These are phyloP conservation scores for Ganoderma sp. DNA, from an alignment of 1,284 basidiomycete species.

Conservation along the genomic window DNA sequence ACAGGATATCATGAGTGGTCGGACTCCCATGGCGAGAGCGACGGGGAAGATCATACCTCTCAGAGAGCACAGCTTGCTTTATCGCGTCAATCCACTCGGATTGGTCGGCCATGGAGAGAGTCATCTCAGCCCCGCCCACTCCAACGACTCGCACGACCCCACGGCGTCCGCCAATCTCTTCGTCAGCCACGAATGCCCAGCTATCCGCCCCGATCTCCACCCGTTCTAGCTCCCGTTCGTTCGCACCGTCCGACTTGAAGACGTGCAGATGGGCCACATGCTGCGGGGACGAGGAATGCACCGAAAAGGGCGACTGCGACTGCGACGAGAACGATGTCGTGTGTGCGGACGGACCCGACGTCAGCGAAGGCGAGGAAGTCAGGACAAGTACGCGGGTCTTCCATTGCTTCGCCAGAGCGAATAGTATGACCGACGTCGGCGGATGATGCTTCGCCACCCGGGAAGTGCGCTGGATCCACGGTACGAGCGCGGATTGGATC, in stretches of 20 bases:
- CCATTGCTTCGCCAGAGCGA: constrained; percentile 75
- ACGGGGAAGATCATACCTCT: constrained; percentile 54
- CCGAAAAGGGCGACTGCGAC: constrained; percentile 26
- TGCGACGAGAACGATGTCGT: constrained; percentile 32
- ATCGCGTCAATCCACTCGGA: constrained; percentile 68
- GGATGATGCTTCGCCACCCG: constrained; percentile 70
- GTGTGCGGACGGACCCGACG: constrained; percentile 42
- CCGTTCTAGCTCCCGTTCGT: constrained; percentile 73
- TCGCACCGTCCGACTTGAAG: constrained; percentile 62
- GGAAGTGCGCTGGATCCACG: constrained; percentile 57
- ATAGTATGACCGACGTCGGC: constrained; percentile 68
- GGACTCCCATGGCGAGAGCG: background rate
- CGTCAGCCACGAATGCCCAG: constrained; percentile 73
- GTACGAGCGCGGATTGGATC: constrained; percentile 52
- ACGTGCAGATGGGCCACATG: constrained; percentile 68
- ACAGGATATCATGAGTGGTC: constrained; percentile 13
- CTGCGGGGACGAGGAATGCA: constrained; percentile 38
- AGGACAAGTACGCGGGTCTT: constrained; percentile 68
- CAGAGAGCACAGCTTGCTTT: constrained; percentile 71
- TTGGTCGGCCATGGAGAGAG: constrained; percentile 66
- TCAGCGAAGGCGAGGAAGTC: constrained; percentile 46
- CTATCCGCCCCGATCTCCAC: constrained; percentile 76
- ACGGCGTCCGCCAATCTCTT: constrained; percentile 65
- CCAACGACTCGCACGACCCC: constrained; percentile 73
- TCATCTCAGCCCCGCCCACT: constrained; percentile 63